Evolutionary conservation across 2,329 filamentous ascomycete genomes (phyloP).

Genomic region (Xylariales sp.): DNA sequence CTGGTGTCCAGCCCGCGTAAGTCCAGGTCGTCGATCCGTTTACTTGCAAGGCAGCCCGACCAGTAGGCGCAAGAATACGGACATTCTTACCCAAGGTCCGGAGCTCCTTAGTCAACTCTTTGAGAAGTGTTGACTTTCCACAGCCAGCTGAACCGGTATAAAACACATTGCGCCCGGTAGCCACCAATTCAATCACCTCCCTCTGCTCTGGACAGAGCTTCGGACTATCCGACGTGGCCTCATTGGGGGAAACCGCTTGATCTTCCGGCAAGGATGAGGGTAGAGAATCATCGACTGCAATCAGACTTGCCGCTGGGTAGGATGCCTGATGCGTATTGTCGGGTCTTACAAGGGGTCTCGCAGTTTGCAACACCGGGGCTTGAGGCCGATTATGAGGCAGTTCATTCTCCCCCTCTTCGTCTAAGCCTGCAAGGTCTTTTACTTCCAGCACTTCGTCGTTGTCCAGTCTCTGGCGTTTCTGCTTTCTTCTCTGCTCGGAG

Average conservation of each 20-base stretch:
- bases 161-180: constrained; percentile 52
- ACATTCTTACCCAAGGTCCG: constrained; percentile 32
- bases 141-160: constrained; percentile 60
- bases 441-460: no score
- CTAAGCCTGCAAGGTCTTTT: no score
- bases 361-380: no score
- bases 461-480: no score
- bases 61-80: constrained; percentile 54
- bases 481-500: no score
- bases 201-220: constrained; percentile 42
- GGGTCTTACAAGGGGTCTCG: no score
- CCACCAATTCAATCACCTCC: constrained; percentile 45
- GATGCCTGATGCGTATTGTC: no score
- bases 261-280: neutral
- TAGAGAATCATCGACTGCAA: no score
- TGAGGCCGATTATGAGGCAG: no score
- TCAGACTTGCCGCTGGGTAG: no score
- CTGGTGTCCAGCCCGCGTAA: constrained; percentile 52
- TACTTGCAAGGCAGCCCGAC: constrained; percentile 53
- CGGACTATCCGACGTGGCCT: constrained; percentile 15
- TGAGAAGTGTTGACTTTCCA: constrained; percentile 53
- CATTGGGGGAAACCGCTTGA: neutral
- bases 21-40: constrained; percentile 51
- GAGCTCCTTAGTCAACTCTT: constrained; percentile 39
- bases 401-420: no score